A percentile compares a stretch with the other conserved stretches of the same genome.
Conservation (phyloP, 2,329 filamentous ascomycete species). For the Colletotrichum sublineola region DNA sequence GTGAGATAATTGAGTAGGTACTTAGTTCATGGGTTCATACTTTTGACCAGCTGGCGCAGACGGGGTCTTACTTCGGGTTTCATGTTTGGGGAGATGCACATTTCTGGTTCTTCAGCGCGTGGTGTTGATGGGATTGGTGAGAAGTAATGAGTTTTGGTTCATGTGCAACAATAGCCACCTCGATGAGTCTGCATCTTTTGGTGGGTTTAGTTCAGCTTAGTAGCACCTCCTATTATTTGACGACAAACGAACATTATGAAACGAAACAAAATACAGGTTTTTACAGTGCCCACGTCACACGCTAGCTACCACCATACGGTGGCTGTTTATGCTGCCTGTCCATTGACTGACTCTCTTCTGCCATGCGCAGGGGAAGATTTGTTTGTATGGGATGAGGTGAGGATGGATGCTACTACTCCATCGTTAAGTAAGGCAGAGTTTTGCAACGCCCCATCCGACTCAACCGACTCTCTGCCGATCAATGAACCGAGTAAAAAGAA, state of each 20-base stretch:
- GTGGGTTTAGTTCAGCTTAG: too few species aligned
- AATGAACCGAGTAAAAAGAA: too few species aligned
- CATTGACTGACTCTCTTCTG: background rate
- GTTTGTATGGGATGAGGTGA: background rate
- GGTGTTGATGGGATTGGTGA: background rate
- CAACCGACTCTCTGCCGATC: background rate
- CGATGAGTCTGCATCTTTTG: background rate
- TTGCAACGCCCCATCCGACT: too few species aligned
- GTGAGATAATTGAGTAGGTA: slow-evolving; percentile 64
- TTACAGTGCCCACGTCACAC: too few species aligned
- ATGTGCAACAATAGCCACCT: background rate
- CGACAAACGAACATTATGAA: background rate
- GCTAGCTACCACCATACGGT: background rate
- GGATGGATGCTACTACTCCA: too few species aligned
- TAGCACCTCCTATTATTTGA: background rate
- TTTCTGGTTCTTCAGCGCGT: background rate
- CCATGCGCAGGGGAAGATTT: background rate
- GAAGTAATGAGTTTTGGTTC: background rate
- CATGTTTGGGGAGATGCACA: background rate
- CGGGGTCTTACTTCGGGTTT: too few species aligned
- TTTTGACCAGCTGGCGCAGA: background rate
- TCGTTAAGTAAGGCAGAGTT: background rate
- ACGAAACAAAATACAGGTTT: background rate
- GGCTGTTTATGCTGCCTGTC: too few species aligned
- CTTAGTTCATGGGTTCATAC: background rate